These are phyloP conservation scores for Decorospora gaudefroyi DNA, from an alignment of 2,329 filamentous ascomycete species.

Conservation along the genomic window DNA sequence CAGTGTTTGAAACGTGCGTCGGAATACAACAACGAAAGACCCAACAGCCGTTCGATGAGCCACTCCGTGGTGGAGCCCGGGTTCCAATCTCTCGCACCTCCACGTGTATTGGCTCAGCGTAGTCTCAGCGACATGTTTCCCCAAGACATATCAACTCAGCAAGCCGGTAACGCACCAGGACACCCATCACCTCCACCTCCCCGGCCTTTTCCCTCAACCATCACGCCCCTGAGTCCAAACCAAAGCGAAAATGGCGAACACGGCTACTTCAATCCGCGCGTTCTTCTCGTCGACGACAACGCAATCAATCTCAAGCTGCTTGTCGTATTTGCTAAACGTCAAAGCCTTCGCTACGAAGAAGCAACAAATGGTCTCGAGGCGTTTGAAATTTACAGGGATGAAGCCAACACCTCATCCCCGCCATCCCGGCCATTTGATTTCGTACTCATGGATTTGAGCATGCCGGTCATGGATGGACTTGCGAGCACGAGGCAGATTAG, in stretches of 20 bases:
- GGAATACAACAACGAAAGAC: constrained; percentile 19
- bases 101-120: constrained; percentile 22
- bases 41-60: constrained; percentile 26
- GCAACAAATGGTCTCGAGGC: constrained; percentile 44
- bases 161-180: neutral
- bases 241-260: constrained; percentile 21
- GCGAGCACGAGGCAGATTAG: constrained; percentile 42
- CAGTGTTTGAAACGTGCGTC: constrained; percentile 28
- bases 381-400: constrained; percentile 29
- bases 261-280: constrained; percentile 39
- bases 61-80: constrained; percentile 8
- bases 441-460: constrained; percentile 44
- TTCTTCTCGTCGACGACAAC: constrained; percentile 45
- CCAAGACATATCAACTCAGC: constrained; percentile 6
- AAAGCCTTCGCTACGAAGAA: constrained; percentile 34
- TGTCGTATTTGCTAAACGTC: constrained; percentile 50
- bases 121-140: constrained; percentile 32
- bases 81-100: constrained; percentile 17
- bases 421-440: constrained; percentile 36
- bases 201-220: constrained; percentile 22
- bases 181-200: constrained; percentile 18
- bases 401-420: constrained; percentile 20
- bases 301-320: constrained; percentile 44
- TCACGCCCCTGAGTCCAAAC: constrained; percentile 23
- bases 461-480: constrained; percentile 48